These are phyloP conservation scores for Arabidopsis lyrata DNA, from an alignment of 441 rosid genomes.

Conservation along the genomic window DNA sequence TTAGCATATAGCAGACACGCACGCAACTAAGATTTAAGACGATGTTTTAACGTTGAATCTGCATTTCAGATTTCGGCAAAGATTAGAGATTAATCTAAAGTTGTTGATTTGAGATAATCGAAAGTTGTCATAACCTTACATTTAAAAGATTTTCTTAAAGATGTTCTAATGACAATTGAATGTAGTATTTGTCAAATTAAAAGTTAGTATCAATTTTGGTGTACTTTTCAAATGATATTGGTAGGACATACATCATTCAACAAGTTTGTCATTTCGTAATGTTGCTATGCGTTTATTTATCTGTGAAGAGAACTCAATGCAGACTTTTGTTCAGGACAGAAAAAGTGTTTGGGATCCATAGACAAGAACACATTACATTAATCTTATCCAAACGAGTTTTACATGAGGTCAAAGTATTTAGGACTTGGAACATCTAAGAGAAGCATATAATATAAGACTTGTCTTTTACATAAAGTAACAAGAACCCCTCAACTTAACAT, in stretches of 20 bases:
- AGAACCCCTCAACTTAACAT: not conserved
- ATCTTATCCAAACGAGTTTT: constrained; percentile 23
- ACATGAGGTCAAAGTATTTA: constrained; percentile 23
- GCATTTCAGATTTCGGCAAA: not conserved
- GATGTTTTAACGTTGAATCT: not conserved
- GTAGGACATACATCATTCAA: not conserved
- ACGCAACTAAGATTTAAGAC: not conserved
- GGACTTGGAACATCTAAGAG: constrained; percentile 18
- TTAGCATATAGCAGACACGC: not conserved
- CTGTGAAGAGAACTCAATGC: not conserved
- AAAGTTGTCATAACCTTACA: too few species aligned
- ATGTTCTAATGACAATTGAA: too few species aligned
- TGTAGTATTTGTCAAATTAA: too few species aligned
- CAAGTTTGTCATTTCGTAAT: too few species aligned
- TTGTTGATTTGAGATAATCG: too few species aligned
- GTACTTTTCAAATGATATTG: not conserved
- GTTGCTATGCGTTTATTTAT: not conserved
- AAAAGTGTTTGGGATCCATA: not conserved
- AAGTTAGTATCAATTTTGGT: too few species aligned
- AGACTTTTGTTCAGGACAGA: not conserved
- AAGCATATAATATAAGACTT: constrained; percentile 7
- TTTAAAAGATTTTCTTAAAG: too few species aligned
- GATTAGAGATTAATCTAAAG: not conserved
- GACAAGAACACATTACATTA: constrained; percentile 12
- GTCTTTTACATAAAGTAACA: constrained; percentile 31